These are phyloP conservation scores for Quercus rubra DNA, from an alignment of 306 rosid species.

Conservation along the genomic window DNA sequence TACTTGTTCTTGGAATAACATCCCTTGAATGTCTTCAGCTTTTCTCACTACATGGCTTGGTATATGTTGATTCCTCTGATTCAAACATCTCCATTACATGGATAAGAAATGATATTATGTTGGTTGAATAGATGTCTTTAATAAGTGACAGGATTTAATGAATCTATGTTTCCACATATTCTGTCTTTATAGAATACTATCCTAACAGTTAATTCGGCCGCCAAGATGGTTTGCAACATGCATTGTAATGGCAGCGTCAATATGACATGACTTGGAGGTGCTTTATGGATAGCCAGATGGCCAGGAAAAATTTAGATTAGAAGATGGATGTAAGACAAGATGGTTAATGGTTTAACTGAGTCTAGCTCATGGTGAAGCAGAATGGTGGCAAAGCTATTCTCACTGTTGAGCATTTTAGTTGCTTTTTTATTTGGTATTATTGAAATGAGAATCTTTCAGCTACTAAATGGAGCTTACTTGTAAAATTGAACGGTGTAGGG, in stretches of 20 bases:
- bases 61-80: slow-evolving; percentile 32
- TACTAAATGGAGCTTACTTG: not conserved
- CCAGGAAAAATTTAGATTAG: not conserved
- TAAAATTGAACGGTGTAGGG: not conserved
- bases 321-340: not conserved
- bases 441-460: not conserved
- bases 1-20: slow-evolving; percentile 81
- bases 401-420: not conserved
- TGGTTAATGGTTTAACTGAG: not conserved
- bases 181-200: not conserved
- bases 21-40: slow-evolving; percentile 85
- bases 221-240: not conserved
- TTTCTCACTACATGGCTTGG: slow-evolving; percentile 94
- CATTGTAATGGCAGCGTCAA: not conserved
- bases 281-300: not conserved
- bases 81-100: not conserved
- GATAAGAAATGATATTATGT: not conserved
- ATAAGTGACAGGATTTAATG: not conserved
- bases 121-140: not conserved
- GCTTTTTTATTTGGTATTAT: not conserved
- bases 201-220: not conserved
- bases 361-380: not conserved
- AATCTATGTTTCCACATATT: not conserved
- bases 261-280: not conserved
- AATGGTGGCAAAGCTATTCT: not conserved